These are phyloP conservation scores for Trametes gibbosa DNA, from an alignment of 768 basidiomycete genomes.

Conservation along the genomic window DNA sequence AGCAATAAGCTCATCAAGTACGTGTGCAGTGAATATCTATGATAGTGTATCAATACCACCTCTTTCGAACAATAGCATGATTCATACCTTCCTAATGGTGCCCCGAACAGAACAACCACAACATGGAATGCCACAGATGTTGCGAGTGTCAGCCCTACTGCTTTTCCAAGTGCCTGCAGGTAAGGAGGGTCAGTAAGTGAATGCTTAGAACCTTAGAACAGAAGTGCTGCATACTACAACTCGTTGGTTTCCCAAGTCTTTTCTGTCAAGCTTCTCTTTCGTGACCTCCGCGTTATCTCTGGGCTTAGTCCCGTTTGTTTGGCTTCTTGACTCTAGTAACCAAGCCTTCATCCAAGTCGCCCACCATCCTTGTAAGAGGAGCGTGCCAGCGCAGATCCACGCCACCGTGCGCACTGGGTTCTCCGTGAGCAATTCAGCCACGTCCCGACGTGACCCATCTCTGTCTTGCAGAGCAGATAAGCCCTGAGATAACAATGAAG, in stretches of 20 bases:
- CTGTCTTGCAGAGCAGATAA: neutral
- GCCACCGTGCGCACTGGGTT: conserved; percentile 35
- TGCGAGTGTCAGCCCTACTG: conserved; percentile 51
- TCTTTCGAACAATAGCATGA: neutral
- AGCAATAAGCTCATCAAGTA: conserved; percentile 67
- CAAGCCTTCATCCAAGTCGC: conserved; percentile 33
- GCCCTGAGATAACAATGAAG: conserved; percentile 34
- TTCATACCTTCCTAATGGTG: conserved; percentile 59
- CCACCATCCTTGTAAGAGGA: conserved; percentile 40
- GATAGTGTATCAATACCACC: neutral
- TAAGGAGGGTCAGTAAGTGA: neutral
- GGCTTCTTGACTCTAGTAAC: conserved; percentile 13
- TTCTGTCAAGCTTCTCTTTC: conserved; percentile 18
- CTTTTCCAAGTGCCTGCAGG: conserved; percentile 48
- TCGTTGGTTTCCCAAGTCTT: conserved; percentile 14
- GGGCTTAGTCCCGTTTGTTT: neutral
- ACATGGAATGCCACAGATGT: conserved; percentile 47
- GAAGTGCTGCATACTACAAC: conserved; percentile 11
- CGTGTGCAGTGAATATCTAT: conserved; percentile 57
- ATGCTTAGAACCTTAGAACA: neutral
- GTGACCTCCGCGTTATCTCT: conserved; percentile 5
- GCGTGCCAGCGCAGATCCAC: conserved; percentile 37
- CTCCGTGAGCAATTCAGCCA: conserved; percentile 40
- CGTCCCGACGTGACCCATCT: conserved; percentile 33
- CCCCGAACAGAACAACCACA: conserved; percentile 68